These are phyloP conservation scores for Penicillium simplicissimum DNA, from an alignment of 495 filamentous ascomycete genomes.

Conservation along the genomic window DNA sequence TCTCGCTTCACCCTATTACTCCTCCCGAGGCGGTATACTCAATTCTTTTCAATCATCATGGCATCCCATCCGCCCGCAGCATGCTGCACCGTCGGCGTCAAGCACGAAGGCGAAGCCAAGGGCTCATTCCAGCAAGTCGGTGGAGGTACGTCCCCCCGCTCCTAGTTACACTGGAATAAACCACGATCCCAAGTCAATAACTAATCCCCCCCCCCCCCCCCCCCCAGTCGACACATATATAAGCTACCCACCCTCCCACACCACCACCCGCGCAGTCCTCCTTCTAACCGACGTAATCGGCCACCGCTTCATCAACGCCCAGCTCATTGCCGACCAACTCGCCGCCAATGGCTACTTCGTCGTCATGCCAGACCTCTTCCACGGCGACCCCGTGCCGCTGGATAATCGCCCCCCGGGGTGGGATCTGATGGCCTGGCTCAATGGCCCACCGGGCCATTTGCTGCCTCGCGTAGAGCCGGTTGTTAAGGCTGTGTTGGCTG, in stretches of 20 bases:
- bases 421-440: constrained; percentile 32
- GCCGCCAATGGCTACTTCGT: constrained; percentile 77
- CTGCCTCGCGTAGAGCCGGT: constrained; percentile 59
- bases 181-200: neutral
- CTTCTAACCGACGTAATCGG: constrained; percentile 39
- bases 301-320: constrained; percentile 36
- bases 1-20: neutral
- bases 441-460: constrained; percentile 56
- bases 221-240: constrained; percentile 35
- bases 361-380: constrained; percentile 59
- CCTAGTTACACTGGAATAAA: no score
- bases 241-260: constrained; percentile 22
- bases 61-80: constrained; percentile 47
- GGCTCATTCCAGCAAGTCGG: constrained; percentile 29
- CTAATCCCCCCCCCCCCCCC: no score
- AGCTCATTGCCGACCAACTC: constrained; percentile 65
- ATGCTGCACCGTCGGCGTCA: constrained; percentile 48
- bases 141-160: constrained; percentile 17
- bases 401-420: constrained; percentile 32
- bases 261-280: constrained; percentile 31
- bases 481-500: constrained; percentile 53
- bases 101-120: constrained; percentile 34
- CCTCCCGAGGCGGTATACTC: neutral
- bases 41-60: constrained; percentile 30
- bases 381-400: constrained; percentile 35